These are phyloP conservation scores for Neonectria ditissima DNA, from an alignment of 2,329 filamentous ascomycete species.

Conservation along the genomic window DNA sequence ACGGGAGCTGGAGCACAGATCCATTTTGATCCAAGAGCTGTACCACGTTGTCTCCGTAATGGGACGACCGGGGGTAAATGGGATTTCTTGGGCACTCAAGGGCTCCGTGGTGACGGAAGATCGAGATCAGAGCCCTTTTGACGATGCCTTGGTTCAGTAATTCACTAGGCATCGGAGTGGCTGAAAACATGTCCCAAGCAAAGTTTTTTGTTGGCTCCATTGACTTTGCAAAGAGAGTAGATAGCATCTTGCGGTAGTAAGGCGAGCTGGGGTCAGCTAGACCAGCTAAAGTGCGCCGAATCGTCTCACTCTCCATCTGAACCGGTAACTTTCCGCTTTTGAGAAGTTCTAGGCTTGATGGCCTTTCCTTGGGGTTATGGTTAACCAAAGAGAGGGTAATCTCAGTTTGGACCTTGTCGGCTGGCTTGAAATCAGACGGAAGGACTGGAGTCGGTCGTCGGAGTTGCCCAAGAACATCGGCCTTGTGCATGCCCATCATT, in stretches of 20 bases:
- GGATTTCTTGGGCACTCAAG: conserved; percentile 81
- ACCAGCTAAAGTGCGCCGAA: conserved; percentile 83
- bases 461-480: conserved; percentile 73
- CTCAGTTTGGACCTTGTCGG: conserved; percentile 78
- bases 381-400: conserved; percentile 85
- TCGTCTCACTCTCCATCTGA: conserved; percentile 92
- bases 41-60: conserved; percentile 80
- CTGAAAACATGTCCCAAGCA: conserved; percentile 77
- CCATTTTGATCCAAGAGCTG: conserved; percentile 85
- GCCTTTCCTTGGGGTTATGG: conserved; percentile 84
- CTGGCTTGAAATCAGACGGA: conserved; percentile 77
- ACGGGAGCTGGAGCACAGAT: conserved; percentile 92
- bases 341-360: conserved; percentile 84
- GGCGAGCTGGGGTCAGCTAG: conserved; percentile 85
- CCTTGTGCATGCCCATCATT: conserved; percentile 75
- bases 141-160: conserved; percentile 79
- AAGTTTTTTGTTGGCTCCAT: conserved; percentile 84
- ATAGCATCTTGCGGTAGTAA: conserved; percentile 90
- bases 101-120: conserved; percentile 91
- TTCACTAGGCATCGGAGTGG: conserved; percentile 66
- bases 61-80: conserved; percentile 83
- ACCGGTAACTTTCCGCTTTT: conserved; percentile 89
- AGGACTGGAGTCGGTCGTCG: conserved; percentile 75
- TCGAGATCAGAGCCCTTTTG: conserved; percentile 77
- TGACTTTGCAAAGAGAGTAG: conserved; percentile 82